Conservation (phyloP, 371 early-diverging fungal species). For the Choanephora cucurbitarum region DNA sequence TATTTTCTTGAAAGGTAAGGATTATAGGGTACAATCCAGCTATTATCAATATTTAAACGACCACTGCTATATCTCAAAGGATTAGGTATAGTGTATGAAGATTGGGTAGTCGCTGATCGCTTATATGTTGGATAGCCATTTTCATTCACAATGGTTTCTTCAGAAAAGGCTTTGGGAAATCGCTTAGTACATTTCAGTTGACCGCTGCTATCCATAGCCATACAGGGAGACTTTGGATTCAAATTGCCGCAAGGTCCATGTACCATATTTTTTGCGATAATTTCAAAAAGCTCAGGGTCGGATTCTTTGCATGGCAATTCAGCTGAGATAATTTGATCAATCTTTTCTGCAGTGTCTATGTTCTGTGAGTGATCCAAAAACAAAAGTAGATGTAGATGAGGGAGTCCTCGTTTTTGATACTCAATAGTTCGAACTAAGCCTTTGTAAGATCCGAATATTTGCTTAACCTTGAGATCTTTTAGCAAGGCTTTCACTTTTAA, state of each 20-base stretch:
- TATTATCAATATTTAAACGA: slow-evolving; percentile 22
- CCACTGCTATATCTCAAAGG: not conserved
- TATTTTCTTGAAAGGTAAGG: slow-evolving; percentile 36
- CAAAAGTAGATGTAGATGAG: no score
- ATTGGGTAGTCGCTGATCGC: not conserved
- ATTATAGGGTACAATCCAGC: slow-evolving; percentile 38
- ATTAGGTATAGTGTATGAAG: not conserved
- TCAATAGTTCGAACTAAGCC: no score
- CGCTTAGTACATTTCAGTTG: slow-evolving; percentile 1
- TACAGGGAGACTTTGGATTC: slow-evolving; percentile 9
- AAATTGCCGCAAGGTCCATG: slow-evolving; percentile 15
- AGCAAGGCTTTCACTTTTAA: no score
- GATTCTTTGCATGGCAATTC: no score
- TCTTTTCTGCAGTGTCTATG: no score
- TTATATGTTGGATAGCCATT: slow-evolving; percentile 10
- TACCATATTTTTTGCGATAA: slow-evolving; percentile 4
- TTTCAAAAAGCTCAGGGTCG: no score
- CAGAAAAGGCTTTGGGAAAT: slow-evolving; percentile 6
- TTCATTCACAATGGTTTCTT: not conserved
- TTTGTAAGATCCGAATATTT: no score
- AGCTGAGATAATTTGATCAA: no score
- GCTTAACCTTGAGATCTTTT: no score
- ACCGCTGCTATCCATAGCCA: slow-evolving; percentile 3
- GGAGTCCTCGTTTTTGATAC: no score
- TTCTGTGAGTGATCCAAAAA: no score